These are phyloP conservation scores for Bonia amplexicaulis DNA, from an alignment of 176 grass and related monocot species.

Conservation along the genomic window DNA sequence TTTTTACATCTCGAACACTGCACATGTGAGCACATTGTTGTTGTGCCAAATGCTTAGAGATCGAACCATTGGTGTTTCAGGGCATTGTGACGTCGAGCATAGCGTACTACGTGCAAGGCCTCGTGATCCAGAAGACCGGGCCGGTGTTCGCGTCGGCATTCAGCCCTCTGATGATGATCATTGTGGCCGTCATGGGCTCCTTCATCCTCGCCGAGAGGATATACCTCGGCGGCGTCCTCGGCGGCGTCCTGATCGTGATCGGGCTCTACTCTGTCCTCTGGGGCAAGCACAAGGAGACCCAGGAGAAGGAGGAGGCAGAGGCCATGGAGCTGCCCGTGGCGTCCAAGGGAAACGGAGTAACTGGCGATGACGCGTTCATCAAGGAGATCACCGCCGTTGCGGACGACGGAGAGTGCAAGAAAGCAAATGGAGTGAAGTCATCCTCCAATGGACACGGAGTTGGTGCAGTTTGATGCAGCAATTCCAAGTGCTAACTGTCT, in stretches of 20 bases:
- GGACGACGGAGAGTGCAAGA: slow-evolving; percentile 43
- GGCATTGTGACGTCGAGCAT: slow-evolving; percentile 94
- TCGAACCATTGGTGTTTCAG: slow-evolving; percentile 29
- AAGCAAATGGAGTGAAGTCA: slow-evolving; percentile 36
- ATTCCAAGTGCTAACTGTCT: slow-evolving; percentile 33
- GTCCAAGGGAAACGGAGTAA: slow-evolving; percentile 25
- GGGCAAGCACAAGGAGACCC: slow-evolving; percentile 80
- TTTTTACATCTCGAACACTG: not conserved
- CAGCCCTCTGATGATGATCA: slow-evolving; percentile 99
- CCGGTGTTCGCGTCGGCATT: slow-evolving; percentile 98
- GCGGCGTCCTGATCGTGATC: slow-evolving; percentile 70
- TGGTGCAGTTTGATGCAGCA: slow-evolving; percentile 24
- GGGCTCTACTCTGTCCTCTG: slow-evolving; percentile 87
- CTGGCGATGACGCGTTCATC: slow-evolving; percentile 25
- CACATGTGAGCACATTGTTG: not conserved
- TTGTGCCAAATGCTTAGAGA: not conserved
- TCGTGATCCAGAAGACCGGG: slow-evolving; percentile 83
- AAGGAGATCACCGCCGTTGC: slow-evolving; percentile 26
- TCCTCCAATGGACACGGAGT: slow-evolving; percentile 43
- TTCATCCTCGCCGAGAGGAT: slow-evolving; percentile 95
- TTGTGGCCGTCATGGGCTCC: slow-evolving; percentile 93
- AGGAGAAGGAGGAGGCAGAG: slow-evolving; percentile 36
- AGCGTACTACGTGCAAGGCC: slow-evolving; percentile 95
- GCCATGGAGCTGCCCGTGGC: slow-evolving; percentile 56
- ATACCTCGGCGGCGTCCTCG: slow-evolving; percentile 78